These are phyloP conservation scores for Heritiera littoralis DNA, from an alignment of 345 rosid species.

Conservation along the genomic window DNA sequence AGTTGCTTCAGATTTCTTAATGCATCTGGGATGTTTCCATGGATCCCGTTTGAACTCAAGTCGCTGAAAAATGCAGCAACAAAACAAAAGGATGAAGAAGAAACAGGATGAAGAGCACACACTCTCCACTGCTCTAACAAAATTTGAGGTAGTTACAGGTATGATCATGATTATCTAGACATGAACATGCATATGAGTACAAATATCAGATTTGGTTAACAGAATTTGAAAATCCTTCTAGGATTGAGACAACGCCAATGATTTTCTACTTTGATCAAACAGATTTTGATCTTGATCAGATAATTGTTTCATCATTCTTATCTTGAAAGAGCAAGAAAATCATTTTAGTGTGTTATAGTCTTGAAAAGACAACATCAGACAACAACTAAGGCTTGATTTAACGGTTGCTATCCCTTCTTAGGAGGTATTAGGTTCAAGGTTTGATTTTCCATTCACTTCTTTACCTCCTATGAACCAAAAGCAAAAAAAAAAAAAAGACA, in stretches of 20 bases:
- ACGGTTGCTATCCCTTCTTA: too few relatives aligned
- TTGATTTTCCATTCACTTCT: too few relatives aligned
- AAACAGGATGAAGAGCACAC: neutral
- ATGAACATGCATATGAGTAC: too few relatives aligned
- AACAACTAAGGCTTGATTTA: too few relatives aligned
- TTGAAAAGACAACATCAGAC: neutral
- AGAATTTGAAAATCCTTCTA: neutral
- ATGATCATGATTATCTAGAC: too few relatives aligned
- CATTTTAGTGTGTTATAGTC: too few relatives aligned
- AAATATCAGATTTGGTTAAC: neutral
- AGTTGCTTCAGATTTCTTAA: constrained; percentile 13
- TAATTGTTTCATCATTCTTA: neutral
- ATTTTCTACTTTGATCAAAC: too few relatives aligned
- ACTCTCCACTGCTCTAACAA: neutral
- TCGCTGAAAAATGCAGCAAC: constrained; percentile 1
- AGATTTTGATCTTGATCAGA: neutral
- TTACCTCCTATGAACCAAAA: too few relatives aligned
- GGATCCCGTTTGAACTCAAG: constrained; percentile 18
- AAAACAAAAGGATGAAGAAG: neutral
- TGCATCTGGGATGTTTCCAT: constrained; percentile 5
- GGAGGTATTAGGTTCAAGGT: too few relatives aligned
- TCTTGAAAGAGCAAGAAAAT: neutral
- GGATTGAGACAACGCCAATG: neutral
- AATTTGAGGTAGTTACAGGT: neutral
- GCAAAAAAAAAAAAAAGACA: too few relatives aligned